Evolutionary conservation across 2,329 filamentous ascomycete species (phyloP), one percentile per base, ranked within the genome.

Genomic region (Pseudogymnoascus sp.): DNA sequence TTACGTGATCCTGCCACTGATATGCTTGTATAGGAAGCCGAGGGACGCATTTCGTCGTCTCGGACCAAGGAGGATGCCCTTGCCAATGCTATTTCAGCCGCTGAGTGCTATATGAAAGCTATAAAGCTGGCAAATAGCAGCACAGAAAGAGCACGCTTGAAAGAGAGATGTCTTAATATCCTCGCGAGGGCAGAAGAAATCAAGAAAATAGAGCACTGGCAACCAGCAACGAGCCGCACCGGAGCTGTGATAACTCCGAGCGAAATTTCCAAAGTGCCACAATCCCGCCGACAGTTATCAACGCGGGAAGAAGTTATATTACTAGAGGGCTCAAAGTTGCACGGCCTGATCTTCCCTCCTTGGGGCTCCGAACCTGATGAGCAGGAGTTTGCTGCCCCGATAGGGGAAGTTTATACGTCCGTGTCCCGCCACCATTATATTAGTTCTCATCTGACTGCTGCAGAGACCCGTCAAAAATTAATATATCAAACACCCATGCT

Each of bases 91-190:
- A 90, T 96, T 68, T 77, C 80, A 64, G 89, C 88, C 3, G 88
- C 85, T 19, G 90, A 96, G 70, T 76, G 88, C 57, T 92, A 94
- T 66, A 89, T 96, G 84, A 82, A 83, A 68, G 89, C 89, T 2
- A 76, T 89, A 59, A 78, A 77, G 61, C 76, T 88, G 61, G 80
- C 85, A 5, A 72, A 76, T n/a, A 77, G 74, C 58, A 74, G 82
- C n/a, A 71, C 74, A 3, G 86, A 95, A 60, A 89, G 83, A 65
- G 74, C 76, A 39, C 79, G 82, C n/a, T 74, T 95, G 57, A 82
- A 84, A 64, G 73, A 77, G 55, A 88, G 87, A 74, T 89, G 86
- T 72, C 79, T 84, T 66, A 79, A 85, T 57, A 76, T 95, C 57
- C 80, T 96, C 63, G 80, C 78, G 3, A 76, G 80, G 62, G 92